These are phyloP conservation scores for Plasmodium gallinaceum DNA, from an alignment of 169 alveolate species.

Conservation along the genomic window DNA sequence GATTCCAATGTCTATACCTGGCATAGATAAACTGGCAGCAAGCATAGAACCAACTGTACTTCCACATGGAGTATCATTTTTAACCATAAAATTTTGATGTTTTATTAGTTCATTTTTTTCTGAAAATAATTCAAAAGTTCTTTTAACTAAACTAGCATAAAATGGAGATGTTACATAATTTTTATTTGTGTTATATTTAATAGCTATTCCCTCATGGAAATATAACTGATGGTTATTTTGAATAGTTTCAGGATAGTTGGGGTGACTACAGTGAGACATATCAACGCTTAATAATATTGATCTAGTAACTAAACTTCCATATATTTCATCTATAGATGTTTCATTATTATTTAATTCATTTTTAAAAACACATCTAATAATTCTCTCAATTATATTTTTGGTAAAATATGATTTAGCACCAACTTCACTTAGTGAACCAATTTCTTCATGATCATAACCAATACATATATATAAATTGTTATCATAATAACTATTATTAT, in stretches of 20 bases:
- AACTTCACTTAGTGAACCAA: slow-evolving; percentile 81
- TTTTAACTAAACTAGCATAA: slow-evolving; percentile 55
- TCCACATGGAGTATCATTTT: slow-evolving; percentile 96
- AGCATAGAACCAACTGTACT: slow-evolving; percentile 88
- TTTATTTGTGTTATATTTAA: slow-evolving; percentile 48
- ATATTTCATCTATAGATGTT: slow-evolving; percentile 45
- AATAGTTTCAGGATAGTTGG: slow-evolving; percentile 96
- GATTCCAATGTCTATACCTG: slow-evolving; percentile 94
- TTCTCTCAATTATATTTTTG: slow-evolving; percentile 76
- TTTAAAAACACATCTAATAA: slow-evolving; percentile 11
- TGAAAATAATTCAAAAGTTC: slow-evolving; percentile 38
- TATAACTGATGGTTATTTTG: slow-evolving; percentile 90
- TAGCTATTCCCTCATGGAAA: slow-evolving; percentile 88
- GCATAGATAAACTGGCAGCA: slow-evolving; percentile 63
- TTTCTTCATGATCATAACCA: slow-evolving; percentile 78
- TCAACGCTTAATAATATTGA: slow-evolving; percentile 88
- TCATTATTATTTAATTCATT: background rate
- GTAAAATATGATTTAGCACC: slow-evolving; percentile 84
- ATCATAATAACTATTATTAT: background rate
- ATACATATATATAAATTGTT: slow-evolving; percentile 48
- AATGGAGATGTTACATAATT: slow-evolving; percentile 63
- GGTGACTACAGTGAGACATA: slow-evolving; percentile 98
- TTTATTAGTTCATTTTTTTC: slow-evolving; percentile 24
- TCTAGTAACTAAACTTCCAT: slow-evolving; percentile 80
- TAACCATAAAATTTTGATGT: slow-evolving; percentile 65